A percentile compares a stretch with the other conserved stretches of the same genome.
These are phyloP conservation scores for Sphagnum fallax DNA, from an alignment of 228 moss, liverwort and hornwort genomes.

Conservation along the genomic window DNA sequence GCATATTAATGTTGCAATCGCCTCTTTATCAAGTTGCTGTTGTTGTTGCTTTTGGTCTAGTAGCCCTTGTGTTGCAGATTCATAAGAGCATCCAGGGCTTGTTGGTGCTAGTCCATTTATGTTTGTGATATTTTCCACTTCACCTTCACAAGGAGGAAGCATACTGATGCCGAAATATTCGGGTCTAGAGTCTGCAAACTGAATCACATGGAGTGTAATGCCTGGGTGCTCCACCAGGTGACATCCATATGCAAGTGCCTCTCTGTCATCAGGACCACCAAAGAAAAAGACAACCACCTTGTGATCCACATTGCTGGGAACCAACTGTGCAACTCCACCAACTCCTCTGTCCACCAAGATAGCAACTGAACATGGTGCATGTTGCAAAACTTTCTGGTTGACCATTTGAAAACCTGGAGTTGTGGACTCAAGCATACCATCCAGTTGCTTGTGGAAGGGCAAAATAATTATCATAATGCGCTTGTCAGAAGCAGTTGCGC, in stretches of 20 bases:
- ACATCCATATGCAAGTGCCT: slow-evolving; percentile 60
- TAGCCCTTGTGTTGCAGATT: slow-evolving; percentile 14
- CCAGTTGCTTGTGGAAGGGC: slow-evolving; percentile 66
- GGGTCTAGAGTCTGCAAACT: slow-evolving; percentile 8
- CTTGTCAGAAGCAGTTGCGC: slow-evolving; percentile 58
- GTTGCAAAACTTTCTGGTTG: slow-evolving; percentile 60
- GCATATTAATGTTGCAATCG: slow-evolving; percentile 6
- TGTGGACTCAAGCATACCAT: slow-evolving; percentile 47
- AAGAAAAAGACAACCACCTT: slow-evolving; percentile 63
- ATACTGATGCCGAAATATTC: slow-evolving; percentile 17
- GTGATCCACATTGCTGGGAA: slow-evolving; percentile 64
- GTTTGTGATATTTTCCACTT: not conserved
- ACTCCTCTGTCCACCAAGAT: slow-evolving; percentile 74
- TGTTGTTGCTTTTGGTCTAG: slow-evolving; percentile 26
- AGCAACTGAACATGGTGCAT: slow-evolving; percentile 74
- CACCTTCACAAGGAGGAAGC: slow-evolving; percentile 10
- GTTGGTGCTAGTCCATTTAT: not conserved
- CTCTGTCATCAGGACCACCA: slow-evolving; percentile 72
- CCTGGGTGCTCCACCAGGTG: slow-evolving; percentile 84
- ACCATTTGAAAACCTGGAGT: slow-evolving; percentile 38
- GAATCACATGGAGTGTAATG: slow-evolving; percentile 57
- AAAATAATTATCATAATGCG: slow-evolving; percentile 61
- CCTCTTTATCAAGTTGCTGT: slow-evolving; percentile 41
- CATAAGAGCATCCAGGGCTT: slow-evolving; percentile 21
- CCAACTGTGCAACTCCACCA: slow-evolving; percentile 57